These are phyloP conservation scores for Dictyostelium purpureum DNA, from an alignment of 78 protist species.

Conservation along the genomic window DNA sequence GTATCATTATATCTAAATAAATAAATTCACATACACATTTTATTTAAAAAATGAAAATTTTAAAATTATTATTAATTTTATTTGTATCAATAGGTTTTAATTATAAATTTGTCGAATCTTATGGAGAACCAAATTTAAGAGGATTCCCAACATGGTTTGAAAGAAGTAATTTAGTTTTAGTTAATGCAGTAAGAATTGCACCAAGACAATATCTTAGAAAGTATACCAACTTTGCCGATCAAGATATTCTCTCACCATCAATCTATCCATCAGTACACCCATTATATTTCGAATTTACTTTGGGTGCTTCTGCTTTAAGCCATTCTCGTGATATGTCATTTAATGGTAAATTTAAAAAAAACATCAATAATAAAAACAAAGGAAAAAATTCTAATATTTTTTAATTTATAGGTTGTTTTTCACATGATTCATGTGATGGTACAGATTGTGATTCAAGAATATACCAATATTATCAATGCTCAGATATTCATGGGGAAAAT, in stretches of 20 bases:
- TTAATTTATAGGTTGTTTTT: slow-evolving; percentile 35
- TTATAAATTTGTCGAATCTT: background rate
- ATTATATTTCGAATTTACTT: slow-evolving; percentile 4
- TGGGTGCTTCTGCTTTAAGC: background rate
- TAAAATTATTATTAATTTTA: too few relatives aligned
- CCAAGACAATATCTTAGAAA: slow-evolving; percentile 19
- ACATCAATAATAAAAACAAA: too few relatives aligned
- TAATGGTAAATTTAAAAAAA: too few relatives aligned
- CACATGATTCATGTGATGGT: slow-evolving; percentile 54
- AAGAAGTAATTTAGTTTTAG: slow-evolving; percentile 41
- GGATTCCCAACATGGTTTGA: slow-evolving; percentile 42
- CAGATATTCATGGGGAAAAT: slow-evolving; percentile 25
- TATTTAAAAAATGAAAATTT: too few relatives aligned
- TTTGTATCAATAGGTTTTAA: too few relatives aligned
- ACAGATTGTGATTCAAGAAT: slow-evolving; percentile 37
- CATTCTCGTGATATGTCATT: slow-evolving; percentile 45
- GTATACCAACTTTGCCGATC: slow-evolving; percentile 15
- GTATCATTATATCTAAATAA: background rate
- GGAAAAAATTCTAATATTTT: too few relatives aligned
- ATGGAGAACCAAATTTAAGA: slow-evolving; percentile 41
- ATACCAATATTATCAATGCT: slow-evolving; percentile 13
- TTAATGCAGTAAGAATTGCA: slow-evolving; percentile 61
- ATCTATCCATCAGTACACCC: slow-evolving; percentile 43
- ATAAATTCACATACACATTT: too few relatives aligned
- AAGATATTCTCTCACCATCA: background rate